Conservation (phyloP, 192 early-diverging fungal genomes). For the Backusella mclennaniae region DNA sequence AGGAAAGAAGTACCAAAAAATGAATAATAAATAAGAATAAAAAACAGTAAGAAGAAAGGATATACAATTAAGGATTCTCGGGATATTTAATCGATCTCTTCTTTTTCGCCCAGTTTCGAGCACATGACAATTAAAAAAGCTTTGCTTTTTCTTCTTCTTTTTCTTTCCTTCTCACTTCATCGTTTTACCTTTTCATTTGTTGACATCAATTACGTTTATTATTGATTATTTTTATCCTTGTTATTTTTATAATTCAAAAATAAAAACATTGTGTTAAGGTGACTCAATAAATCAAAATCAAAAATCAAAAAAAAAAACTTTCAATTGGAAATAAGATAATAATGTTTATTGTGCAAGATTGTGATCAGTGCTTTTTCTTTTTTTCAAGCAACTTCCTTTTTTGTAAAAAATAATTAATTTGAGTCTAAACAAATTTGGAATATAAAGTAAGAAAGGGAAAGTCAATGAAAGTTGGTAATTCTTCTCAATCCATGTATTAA, state of each 20-base stretch:
- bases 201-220: not conserved
- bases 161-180: not conserved
- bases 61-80: conserved; percentile 5
- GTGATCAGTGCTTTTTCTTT: conserved; percentile 1
- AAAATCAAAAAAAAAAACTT: not conserved
- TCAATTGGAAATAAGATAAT: not conserved
- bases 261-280: not conserved
- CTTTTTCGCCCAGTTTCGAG: not conserved
- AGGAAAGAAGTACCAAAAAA: not conserved
- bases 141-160: not conserved
- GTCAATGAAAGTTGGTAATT: not conserved
- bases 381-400: not conserved
- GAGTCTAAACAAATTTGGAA: not conserved
- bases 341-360: not conserved
- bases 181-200: not conserved
- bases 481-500: not conserved
- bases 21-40: not conserved
- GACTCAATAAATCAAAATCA: conserved; percentile 3
- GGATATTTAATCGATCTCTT: not conserved
- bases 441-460: not conserved
- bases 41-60: not conserved
- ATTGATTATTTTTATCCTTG: not conserved
- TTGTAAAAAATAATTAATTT: not conserved
- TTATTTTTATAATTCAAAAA: conserved; percentile 1
- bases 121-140: not conserved